Percentiles rank a stretch among this genome's conserved stretches.
Evolutionary conservation across 768 basidiomycete genomes (phyloP).

Genomic region (Pleurotus tuber-regium): DNA sequence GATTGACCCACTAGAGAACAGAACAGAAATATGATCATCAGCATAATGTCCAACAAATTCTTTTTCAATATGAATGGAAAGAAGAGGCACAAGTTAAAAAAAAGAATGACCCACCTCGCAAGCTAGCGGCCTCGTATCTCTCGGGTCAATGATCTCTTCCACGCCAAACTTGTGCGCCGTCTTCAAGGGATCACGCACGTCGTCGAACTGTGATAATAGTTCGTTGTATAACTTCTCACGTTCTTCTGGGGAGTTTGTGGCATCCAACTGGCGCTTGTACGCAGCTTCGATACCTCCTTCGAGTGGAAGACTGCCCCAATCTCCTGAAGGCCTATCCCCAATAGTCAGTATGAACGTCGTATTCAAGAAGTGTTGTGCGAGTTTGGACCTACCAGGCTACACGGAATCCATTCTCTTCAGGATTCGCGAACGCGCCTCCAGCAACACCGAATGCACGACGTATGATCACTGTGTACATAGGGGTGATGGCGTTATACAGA

Average conservation of each 20-base stretch:
- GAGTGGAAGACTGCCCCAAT: conserved; percentile 40
- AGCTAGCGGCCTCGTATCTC: conserved; percentile 33
- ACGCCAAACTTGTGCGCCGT: conserved; percentile 38
- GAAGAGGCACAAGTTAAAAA: neutral
- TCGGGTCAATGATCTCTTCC: conserved; percentile 40
- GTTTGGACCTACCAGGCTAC: conserved; percentile 36
- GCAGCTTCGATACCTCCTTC: conserved; percentile 42
- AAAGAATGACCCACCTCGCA: conserved; percentile 30
- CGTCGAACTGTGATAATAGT: conserved; percentile 33
- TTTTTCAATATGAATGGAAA: too few species aligned
- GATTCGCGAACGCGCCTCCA: conserved; percentile 35
- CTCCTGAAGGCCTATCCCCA: conserved; percentile 42
- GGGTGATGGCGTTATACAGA: conserved; percentile 33
- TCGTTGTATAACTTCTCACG: conserved; percentile 33
- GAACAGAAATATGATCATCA: neutral
- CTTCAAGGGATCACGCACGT: conserved; percentile 34
- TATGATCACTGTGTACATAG: conserved; percentile 37
- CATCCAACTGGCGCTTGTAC: conserved; percentile 36
- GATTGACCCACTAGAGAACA: conserved; percentile 29
- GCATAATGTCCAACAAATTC: neutral
- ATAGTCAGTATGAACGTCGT: too few species aligned
- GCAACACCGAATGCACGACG: conserved; percentile 39
- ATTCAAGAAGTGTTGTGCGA: too few species aligned
- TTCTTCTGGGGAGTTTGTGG: conserved; percentile 25
- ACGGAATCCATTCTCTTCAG: conserved; percentile 29